These are phyloP conservation scores for Madurella mycetomatis DNA, from an alignment of 2,329 filamentous ascomycete genomes.

Conservation along the genomic window DNA sequence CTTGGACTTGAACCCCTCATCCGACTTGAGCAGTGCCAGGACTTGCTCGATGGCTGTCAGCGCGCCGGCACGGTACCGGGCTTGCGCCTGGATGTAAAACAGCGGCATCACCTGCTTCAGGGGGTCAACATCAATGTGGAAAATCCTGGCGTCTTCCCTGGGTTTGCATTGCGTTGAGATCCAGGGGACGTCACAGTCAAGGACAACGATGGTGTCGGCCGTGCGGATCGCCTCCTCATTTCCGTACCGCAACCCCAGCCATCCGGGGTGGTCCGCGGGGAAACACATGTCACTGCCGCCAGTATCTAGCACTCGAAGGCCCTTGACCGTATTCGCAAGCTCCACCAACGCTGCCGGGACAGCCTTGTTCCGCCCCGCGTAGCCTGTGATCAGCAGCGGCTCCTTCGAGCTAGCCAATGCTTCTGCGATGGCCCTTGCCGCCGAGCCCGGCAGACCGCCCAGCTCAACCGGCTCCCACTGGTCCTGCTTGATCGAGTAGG, in stretches of 20 bases:
- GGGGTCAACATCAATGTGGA: constrained; percentile 62
- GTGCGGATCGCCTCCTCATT: constrained; percentile 67
- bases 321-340: constrained; percentile 63
- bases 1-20: constrained; percentile 39
- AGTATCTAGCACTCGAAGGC: constrained; percentile 67
- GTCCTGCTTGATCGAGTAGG: constrained; percentile 63
- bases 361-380: constrained; percentile 63
- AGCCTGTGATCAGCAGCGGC: constrained; percentile 68
- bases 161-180: constrained; percentile 71
- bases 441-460: constrained; percentile 50
- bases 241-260: constrained; percentile 68
- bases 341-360: constrained; percentile 58
- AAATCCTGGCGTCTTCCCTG: constrained; percentile 48
- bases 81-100: constrained; percentile 63
- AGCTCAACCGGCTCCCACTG: constrained; percentile 69
- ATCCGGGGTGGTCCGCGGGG: constrained; percentile 63
- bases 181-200: constrained; percentile 92
- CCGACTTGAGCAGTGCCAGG: constrained; percentile 52
- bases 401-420: constrained; percentile 60
- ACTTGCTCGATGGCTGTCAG: constrained; percentile 65
- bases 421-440: constrained; percentile 56
- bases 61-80: constrained; percentile 63
- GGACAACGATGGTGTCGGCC: constrained; percentile 78
- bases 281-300: constrained; percentile 80
- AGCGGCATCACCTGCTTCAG: constrained; percentile 69